Evolutionary conservation across 257 asterid genomes (phyloP).

Genomic region (Thymus quinquecostatus): DNA sequence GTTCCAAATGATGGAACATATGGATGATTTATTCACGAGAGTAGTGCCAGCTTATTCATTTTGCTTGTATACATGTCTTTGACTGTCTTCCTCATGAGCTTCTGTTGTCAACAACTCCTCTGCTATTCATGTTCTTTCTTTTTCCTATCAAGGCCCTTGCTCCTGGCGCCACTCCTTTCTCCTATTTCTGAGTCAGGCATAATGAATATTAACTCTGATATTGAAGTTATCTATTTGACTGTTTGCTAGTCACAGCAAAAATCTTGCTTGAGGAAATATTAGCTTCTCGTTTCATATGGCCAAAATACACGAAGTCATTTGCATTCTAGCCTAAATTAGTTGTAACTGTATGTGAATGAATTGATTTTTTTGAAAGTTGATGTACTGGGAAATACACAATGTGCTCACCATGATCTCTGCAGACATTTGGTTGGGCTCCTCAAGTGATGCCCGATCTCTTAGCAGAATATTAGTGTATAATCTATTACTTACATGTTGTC

Average conservation of each 20-base stretch:
- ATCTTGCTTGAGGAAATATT: background rate
- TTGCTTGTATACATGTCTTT: conserved; percentile 13
- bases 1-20: background rate
- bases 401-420: background rate
- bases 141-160: background rate
- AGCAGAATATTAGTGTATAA: background rate
- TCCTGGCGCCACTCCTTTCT: background rate
- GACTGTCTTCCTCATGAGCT: conserved; percentile 4
- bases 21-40: background rate
- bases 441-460: background rate
- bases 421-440: background rate
- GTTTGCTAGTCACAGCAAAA: background rate
- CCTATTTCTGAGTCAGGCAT: background rate
- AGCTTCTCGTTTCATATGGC: background rate
- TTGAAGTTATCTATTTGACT: background rate
- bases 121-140: background rate
- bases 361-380: conserved; percentile 3
- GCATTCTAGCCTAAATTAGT: background rate
- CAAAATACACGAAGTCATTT: background rate
- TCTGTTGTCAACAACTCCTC: background rate
- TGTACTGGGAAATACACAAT: background rate
- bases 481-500: background rate
- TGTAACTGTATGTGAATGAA: conserved; percentile 8
- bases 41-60: conserved; percentile 1
- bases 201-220: background rate